A percentile compares a stretch with the other conserved stretches of the same genome.
phyloP scores from a whole-genome alignment of 305 asterid genomes.

The Fraxinus sp. region DNA sequence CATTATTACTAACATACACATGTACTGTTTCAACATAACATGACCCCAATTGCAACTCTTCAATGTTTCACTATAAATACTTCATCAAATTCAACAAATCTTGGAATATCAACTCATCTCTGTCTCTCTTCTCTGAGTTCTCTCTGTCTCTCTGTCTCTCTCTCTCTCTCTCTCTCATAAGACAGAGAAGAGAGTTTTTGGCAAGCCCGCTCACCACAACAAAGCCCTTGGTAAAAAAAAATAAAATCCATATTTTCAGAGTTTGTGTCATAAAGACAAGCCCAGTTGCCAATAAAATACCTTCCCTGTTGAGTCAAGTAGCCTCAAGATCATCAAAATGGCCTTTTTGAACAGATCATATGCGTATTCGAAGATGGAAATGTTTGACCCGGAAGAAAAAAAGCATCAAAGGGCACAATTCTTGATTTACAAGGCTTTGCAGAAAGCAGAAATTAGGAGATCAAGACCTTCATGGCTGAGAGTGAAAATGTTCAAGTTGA shows the following conservation, averaged over 20 bases:
- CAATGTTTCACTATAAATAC: too few relatives aligned
- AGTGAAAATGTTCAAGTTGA: constrained; percentile 41
- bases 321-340: constrained; percentile 3
- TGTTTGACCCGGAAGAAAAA: constrained; percentile 51
- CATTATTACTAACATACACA: constrained; percentile 36
- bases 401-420: constrained; percentile 53
- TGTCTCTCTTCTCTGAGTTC: too few relatives aligned
- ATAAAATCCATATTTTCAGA: too few relatives aligned
- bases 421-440: constrained; percentile 53
- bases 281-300: too few relatives aligned
- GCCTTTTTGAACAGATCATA: constrained; percentile 24
- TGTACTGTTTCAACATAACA: constrained; percentile 45
- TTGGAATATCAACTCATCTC: too few relatives aligned
- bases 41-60: not conserved
- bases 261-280: too few relatives aligned
- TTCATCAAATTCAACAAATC: too few relatives aligned
- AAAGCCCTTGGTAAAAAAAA: not conserved
- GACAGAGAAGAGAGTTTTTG: not conserved
- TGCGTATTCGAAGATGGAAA: constrained; percentile 44
- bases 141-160: too few relatives aligned
- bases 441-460: constrained; percentile 40
- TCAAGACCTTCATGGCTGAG: constrained; percentile 45
- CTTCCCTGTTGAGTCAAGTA: not conserved
- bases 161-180: not conserved
- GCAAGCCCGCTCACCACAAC: not conserved